Conservation (phyloP, 257 asterid genomes). For the Primulina eburnea region DNA sequence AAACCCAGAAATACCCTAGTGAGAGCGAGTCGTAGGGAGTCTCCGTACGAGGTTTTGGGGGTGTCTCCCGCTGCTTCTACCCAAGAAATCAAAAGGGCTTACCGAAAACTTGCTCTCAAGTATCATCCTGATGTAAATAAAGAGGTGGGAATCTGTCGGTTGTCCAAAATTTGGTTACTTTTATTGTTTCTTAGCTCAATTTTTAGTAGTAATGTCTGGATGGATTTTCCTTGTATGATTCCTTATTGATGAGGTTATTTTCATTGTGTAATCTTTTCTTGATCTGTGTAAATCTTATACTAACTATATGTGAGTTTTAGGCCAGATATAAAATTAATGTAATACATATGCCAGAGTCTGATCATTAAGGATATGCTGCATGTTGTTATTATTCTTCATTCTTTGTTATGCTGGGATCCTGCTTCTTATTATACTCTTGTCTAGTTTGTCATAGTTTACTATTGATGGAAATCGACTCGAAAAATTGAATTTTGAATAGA, state of each 20-base stretch:
- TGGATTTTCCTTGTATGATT: background rate
- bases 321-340: background rate
- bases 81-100: conserved; percentile 80
- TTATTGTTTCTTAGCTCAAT: background rate
- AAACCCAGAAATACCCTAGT: conserved; percentile 31
- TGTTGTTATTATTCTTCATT: background rate
- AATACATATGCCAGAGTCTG: background rate
- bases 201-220: background rate
- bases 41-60: conserved; percentile 57
- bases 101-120: conserved; percentile 86
- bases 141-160: conserved; percentile 43
- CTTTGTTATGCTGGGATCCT: background rate
- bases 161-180: background rate
- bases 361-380: background rate
- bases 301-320: background rate
- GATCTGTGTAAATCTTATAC: background rate
- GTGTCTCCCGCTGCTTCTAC: conserved; percentile 71
- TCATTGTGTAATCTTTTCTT: background rate
- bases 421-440: too few species aligned
- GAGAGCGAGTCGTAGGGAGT: conserved; percentile 60
- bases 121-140: conserved; percentile 95
- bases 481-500: too few species aligned
- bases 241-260: background rate
- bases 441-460: too few species aligned
- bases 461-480: too few species aligned